These are phyloP conservation scores for Boletus rubropictus DNA, from an alignment of 768 basidiomycete genomes.

Conservation along the genomic window DNA sequence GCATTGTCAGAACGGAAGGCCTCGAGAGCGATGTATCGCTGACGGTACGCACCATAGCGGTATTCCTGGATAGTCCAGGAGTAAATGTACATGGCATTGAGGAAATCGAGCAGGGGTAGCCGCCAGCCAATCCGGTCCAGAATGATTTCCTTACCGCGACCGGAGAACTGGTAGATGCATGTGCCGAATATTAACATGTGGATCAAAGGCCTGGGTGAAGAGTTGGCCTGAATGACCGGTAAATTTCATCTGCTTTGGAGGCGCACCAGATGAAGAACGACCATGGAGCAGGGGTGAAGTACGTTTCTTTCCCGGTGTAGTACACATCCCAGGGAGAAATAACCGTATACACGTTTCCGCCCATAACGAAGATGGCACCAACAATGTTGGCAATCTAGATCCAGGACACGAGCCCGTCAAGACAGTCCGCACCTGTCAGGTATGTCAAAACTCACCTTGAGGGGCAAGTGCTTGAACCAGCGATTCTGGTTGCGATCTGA, in stretches of 20 bases:
- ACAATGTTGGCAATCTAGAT: conserved; percentile 48
- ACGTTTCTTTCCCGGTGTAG: conserved; percentile 50
- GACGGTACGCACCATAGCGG: conserved; percentile 31
- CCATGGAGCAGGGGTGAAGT: conserved; percentile 61
- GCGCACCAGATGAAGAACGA: conserved; percentile 57
- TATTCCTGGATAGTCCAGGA: conserved; percentile 53
- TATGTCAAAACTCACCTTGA: conserved; percentile 41
- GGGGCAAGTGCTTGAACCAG: conserved; percentile 46
- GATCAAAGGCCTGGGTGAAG: conserved; percentile 44
- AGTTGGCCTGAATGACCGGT: neutral
- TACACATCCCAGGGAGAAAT: conserved; percentile 48
- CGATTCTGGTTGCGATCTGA: conserved; percentile 20
- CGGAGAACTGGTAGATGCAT: conserved; percentile 56
- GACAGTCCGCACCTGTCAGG: neutral
- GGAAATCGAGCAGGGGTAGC: conserved; percentile 55
- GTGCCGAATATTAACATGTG: conserved; percentile 63
- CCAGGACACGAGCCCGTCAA: conserved; percentile 3
- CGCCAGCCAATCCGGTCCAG: conserved; percentile 64
- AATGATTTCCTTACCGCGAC: conserved; percentile 48
- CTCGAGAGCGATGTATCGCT: neutral
- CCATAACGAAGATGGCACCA: conserved; percentile 51
- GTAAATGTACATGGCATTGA: conserved; percentile 62
- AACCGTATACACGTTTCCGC: conserved; percentile 56
- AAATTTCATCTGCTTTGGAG: neutral
- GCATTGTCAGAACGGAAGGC: conserved; percentile 12